Evolutionary conservation across 225 moss, liverwort and hornwort genomes (phyloP).

Genomic region (Asterella californica): DNA sequence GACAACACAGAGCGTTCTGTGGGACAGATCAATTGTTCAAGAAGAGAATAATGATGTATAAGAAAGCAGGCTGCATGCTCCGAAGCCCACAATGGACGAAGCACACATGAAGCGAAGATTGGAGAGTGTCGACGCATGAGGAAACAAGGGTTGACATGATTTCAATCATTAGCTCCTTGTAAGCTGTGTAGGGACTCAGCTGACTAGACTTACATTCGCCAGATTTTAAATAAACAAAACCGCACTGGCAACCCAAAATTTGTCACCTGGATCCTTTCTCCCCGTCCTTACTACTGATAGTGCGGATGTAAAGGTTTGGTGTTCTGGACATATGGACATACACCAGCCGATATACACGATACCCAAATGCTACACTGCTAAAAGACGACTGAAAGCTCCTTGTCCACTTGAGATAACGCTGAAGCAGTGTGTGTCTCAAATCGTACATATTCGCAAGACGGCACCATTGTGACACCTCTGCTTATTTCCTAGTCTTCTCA

Average conservation of each 20-base stretch:
- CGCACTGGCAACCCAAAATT: constrained; percentile 20
- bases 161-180: neutral
- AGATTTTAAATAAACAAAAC: constrained; percentile 12
- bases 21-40: too few relatives aligned
- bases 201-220: constrained; percentile 20
- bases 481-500: constrained; percentile 5
- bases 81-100: too few relatives aligned
- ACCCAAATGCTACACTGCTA: neutral
- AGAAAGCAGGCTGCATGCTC: too few relatives aligned
- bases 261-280: neutral
- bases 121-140: neutral
- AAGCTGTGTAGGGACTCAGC: constrained; percentile 11
- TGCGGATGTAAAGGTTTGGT: neutral
- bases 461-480: neutral
- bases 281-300: neutral
- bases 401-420: neutral
- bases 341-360: constrained; percentile 8
- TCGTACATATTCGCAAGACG: neutral
- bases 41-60: too few relatives aligned
- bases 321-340: neutral
- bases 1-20: too few relatives aligned
- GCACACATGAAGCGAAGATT: too few relatives aligned
- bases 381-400: neutral
- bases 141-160: neutral
- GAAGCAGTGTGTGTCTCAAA: constrained; percentile 8